phyloP scores from a whole-genome alignment of 345 rosid genomes.

The Passiflora organensis region DNA sequence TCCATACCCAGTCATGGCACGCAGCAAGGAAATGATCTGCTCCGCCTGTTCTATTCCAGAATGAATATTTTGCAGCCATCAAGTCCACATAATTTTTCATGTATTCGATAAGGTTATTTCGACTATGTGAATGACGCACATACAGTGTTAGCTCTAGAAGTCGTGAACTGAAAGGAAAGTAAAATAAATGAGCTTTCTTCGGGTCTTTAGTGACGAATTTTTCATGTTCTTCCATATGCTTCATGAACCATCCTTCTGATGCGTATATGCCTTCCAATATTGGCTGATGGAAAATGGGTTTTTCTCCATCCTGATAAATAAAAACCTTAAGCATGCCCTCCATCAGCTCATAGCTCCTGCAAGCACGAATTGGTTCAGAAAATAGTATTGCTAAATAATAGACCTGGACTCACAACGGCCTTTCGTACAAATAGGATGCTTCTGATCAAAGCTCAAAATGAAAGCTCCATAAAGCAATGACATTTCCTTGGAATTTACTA shows the following conservation, averaged over 20 bases:
- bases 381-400: not conserved
- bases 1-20: constrained; percentile 89
- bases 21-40: constrained; percentile 87
- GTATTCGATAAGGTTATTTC: constrained; percentile 52
- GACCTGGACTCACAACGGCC: not conserved
- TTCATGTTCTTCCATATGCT: constrained; percentile 54
- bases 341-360: constrained; percentile 94
- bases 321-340: constrained; percentile 71
- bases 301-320: constrained; percentile 71
- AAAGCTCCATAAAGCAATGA: no score
- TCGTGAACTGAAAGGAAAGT: constrained; percentile 85
- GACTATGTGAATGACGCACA: constrained; percentile 63
- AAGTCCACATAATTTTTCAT: constrained; percentile 50
- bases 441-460: not conserved
- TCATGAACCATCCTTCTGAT: constrained; percentile 97
- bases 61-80: constrained; percentile 52
- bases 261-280: constrained; percentile 80
- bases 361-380: constrained; percentile 5
- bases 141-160: constrained; percentile 69
- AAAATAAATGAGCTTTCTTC: constrained; percentile 70
- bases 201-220: constrained; percentile 53
- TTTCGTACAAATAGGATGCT: not conserved
- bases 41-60: constrained; percentile 86
- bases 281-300: constrained; percentile 68
- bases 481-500: no score